phyloP scores from a whole-genome alignment of 805 yeast species.

The Cyberlindnera maclurae region DNA sequence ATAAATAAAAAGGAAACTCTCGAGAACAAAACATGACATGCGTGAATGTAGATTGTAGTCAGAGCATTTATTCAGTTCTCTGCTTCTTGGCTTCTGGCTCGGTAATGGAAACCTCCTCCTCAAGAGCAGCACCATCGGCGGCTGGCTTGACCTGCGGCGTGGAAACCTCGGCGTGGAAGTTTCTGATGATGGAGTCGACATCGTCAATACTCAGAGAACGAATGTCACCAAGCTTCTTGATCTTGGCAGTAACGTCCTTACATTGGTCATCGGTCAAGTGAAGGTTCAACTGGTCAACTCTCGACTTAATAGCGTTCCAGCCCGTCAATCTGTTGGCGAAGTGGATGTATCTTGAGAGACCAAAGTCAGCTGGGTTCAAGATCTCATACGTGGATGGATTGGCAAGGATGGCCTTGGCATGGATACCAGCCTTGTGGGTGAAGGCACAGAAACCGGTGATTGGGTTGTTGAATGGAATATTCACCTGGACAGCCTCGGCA shows the following conservation, averaged over 20 bases:
- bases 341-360: conserved; percentile 92
- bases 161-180: conserved; percentile 72
- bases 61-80: conserved; percentile 14
- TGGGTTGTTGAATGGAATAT: conserved; percentile 96
- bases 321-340: conserved; percentile 98
- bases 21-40: too few relatives aligned
- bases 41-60: conserved; percentile 6
- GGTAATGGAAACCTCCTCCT: conserved; percentile 11
- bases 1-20: too few relatives aligned
- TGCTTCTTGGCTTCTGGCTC: conserved; percentile 28
- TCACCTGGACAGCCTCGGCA: conserved; percentile 95
- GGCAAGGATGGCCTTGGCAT: conserved; percentile 96
- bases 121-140: conserved; percentile 21
- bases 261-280: conserved; percentile 85
- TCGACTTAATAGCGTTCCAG: conserved; percentile 97
- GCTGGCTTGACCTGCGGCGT: conserved; percentile 39
- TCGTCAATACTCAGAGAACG: conserved; percentile 93
- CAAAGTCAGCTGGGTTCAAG: conserved; percentile 89
- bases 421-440: conserved; percentile 99
- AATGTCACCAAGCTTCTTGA: conserved; percentile 91
- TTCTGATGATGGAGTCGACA: conserved; percentile 94
- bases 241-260: conserved; percentile 91
- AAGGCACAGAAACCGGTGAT: conserved; percentile 99
- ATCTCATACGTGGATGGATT: conserved; percentile 99
- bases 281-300: conserved; percentile 95